Conservation (phyloP, 352 stramenopile species). For the Thalassiosira livingstoniorum region DNA sequence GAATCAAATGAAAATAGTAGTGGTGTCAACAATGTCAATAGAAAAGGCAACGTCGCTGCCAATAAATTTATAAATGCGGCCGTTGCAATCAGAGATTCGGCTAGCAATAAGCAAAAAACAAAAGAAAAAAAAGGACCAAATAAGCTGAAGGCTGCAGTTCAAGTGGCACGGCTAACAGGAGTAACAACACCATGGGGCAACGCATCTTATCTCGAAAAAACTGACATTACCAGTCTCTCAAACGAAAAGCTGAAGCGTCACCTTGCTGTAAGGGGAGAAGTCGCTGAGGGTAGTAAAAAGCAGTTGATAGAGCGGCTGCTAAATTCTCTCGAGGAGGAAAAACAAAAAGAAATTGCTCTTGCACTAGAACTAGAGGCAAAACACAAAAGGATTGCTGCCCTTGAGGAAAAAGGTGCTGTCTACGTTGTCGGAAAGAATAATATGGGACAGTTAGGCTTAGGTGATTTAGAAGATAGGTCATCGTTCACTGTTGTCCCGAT, state of each 20-base stretch:
- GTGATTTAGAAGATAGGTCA: constrained; percentile 63
- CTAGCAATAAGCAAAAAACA: background rate
- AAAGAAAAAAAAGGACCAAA: background rate
- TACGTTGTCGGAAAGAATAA: constrained; percentile 66
- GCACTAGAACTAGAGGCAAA: constrained; percentile 72
- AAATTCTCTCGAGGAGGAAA: constrained; percentile 68
- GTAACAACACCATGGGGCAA: constrained; percentile 17
- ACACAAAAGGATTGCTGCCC: constrained; percentile 63
- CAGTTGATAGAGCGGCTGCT: constrained; percentile 64
- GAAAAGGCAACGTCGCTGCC: background rate
- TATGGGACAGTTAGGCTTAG: constrained; percentile 69
- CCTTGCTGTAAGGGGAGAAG: constrained; percentile 66
- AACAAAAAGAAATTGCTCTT: constrained; percentile 54
- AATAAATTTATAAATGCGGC: background rate
- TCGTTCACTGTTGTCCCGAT: constrained; percentile 65
- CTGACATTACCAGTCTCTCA: constrained; percentile 64
- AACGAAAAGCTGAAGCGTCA: constrained; percentile 71
- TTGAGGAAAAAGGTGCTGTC: constrained; percentile 74
- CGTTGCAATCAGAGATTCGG: background rate
- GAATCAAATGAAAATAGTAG: background rate
- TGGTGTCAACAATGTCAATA: background rate
- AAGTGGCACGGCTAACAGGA: background rate
- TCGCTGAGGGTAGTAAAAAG: constrained; percentile 63
- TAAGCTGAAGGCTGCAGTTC: constrained; percentile 23
- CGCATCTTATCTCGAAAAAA: constrained; percentile 8